Evolutionary conservation across 768 basidiomycete species (phyloP), one percentile per base, ranked within the genome.

Genomic region (Pleurotus sapidus): DNA sequence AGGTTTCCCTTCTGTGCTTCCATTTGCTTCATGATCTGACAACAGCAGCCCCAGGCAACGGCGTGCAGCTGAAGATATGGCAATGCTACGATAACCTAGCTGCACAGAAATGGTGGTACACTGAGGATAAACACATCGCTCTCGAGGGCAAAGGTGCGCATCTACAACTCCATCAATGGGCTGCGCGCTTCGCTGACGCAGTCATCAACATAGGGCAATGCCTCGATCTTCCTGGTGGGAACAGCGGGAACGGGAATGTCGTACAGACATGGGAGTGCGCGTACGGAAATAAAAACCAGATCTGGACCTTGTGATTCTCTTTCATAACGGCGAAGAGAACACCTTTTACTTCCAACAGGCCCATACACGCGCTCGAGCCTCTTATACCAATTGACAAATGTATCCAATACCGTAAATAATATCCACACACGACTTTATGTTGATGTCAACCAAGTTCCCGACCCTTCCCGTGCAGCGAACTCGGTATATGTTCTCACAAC

Each of bases 31-130:
- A 40, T 6, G 23, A 40, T 42, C 23, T 23, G 25, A 18, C 27
- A 12, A 34, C 23, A 17, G 14, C 24, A 54, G 51, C 51, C 38
- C 51, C 51, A 18, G 51, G 51, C 18, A 54, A 54, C 18, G 51
- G 17, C 38, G 51, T 54, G 11, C 51, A 40, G 24, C 20, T 54
- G 20, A 54, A 54, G 23, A 54, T 54, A 5, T 54, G 51, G 51
- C 51, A 54, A 54, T 54, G 51, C 25, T 54, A 12, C 24, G 51
- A 54, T 2, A 11, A 11, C 30, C 11, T 34, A 8, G 51, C 18
- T 14, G 51, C 51, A 18, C 51, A 54, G 39, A 54, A 54, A 25
- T 54, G 51, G 51, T 54, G 51, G 51, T 54, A 54, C 37, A 54
- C 51, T 15, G 51, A 42, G 23, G 51, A 54, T 11, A 54, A 54